These are phyloP conservation scores for Xenoacremonium recifei DNA, from an alignment of 2,329 filamentous ascomycete genomes.

Conservation along the genomic window DNA sequence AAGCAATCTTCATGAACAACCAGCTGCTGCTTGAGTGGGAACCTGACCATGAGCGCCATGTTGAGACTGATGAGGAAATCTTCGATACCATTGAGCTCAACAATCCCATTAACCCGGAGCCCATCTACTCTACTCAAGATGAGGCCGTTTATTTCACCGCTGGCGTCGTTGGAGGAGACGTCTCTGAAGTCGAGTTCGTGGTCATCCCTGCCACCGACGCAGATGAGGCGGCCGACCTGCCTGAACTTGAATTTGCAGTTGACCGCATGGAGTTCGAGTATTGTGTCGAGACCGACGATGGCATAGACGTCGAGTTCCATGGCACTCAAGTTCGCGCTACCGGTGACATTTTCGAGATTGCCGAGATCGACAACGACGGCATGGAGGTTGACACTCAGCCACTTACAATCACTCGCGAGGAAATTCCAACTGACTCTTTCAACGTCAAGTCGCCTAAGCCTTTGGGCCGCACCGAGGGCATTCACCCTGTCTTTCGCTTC, in stretches of 20 bases:
- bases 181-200: constrained; percentile 26
- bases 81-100: constrained; percentile 14
- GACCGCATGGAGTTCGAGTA: constrained; percentile 26
- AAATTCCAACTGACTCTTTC: too few relatives aligned
- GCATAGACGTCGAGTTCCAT: constrained; percentile 28
- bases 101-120: constrained; percentile 18
- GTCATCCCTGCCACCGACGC: constrained; percentile 28
- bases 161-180: not conserved
- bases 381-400: not conserved
- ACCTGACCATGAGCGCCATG: not conserved
- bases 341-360: constrained; percentile 11
- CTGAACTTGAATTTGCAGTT: constrained; percentile 29
- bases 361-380: constrained; percentile 6
- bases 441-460: too few relatives aligned
- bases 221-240: constrained; percentile 23
- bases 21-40: constrained; percentile 30
- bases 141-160: constrained; percentile 19
- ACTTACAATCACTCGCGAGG: too few relatives aligned
- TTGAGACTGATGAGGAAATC: constrained; percentile 8
- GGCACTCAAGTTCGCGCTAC: constrained; percentile 18
- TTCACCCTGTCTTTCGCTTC: too few relatives aligned
- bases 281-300: constrained; percentile 18
- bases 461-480: too few relatives aligned
- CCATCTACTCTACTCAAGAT: too few relatives aligned
- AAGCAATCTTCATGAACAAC: constrained; percentile 22